Percentiles rank a stretch among this genome's conserved stretches.
Evolutionary conservation across 345 rosid species (phyloP).

Genomic region (Microthlaspi erraticum): DNA sequence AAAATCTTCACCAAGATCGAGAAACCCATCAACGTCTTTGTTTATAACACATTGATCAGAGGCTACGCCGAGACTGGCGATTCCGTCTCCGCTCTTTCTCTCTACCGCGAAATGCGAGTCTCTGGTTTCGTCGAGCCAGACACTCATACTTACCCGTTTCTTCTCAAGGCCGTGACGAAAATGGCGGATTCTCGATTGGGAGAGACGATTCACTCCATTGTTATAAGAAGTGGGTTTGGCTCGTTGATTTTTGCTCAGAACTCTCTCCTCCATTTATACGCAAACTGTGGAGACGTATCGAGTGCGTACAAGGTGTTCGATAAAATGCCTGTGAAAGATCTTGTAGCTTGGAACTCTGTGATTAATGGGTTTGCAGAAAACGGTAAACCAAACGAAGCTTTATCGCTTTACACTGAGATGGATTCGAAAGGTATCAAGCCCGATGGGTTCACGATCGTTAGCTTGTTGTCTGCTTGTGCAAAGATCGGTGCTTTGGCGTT

Average conservation of each 20-base stretch:
- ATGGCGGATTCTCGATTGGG: conserved; percentile 54
- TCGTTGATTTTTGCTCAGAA: conserved; percentile 71
- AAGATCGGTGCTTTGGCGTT: conserved; percentile 76
- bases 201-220: conserved; percentile 58
- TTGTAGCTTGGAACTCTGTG: conserved; percentile 92
- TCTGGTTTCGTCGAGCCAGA: conserved; percentile 61
- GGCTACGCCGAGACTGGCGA: conserved; percentile 72
- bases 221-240: conserved; percentile 62
- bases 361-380: conserved; percentile 82
- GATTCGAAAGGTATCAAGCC: conserved; percentile 58
- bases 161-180: conserved; percentile 75
- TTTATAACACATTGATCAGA: conserved; percentile 83
- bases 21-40: conserved; percentile 57
- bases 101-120: conserved; percentile 56
- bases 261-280: conserved; percentile 65
- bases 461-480: conserved; percentile 78
- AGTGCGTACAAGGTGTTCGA: conserved; percentile 73
- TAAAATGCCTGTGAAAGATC: conserved; percentile 62
- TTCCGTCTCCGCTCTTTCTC: conserved; percentile 58
- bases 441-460: conserved; percentile 79
- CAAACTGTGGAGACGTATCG: conserved; percentile 51
- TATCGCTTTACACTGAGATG: conserved; percentile 63
- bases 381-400: conserved; percentile 69
- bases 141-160: conserved; percentile 85
- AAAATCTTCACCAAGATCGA: conserved; percentile 54